Evolutionary conservation across 2,329 filamentous ascomycete species (phyloP).

Genomic region (Exophiala aquamarina): DNA sequence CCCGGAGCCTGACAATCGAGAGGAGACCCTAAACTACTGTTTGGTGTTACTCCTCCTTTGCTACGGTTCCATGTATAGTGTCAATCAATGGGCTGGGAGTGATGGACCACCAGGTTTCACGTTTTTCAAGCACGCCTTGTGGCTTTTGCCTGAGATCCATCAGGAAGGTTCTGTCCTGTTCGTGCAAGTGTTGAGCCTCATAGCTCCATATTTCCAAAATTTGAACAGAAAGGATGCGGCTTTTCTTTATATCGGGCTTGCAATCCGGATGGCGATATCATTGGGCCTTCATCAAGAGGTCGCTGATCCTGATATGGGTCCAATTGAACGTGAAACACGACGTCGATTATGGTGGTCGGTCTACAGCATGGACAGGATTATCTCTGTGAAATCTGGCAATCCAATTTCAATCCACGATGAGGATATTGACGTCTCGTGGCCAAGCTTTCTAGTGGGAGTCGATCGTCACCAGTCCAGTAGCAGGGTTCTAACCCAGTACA

Average conservation of each 20-base stretch:
- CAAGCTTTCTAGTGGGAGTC: constrained; percentile 32
- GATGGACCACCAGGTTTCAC: constrained; percentile 57
- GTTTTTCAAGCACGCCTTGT: constrained; percentile 54
- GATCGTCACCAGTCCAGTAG: constrained; percentile 47
- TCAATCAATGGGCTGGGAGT: constrained; percentile 56
- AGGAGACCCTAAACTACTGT: constrained; percentile 52
- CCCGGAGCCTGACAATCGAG: constrained; percentile 44
- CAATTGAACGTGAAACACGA: constrained; percentile 48
- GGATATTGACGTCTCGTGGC: constrained; percentile 49
- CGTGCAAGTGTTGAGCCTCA: constrained; percentile 55
- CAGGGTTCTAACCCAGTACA: constrained; percentile 53
- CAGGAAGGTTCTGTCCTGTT: constrained; percentile 56
- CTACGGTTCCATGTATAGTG: constrained; percentile 57
- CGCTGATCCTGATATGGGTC: constrained; percentile 39
- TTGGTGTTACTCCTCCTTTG: constrained; percentile 55
- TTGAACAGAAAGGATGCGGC: constrained; percentile 57
- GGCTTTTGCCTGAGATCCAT: constrained; percentile 55
- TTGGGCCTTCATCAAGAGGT: constrained; percentile 58
- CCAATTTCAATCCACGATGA: constrained; percentile 57
- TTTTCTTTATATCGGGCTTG: constrained; percentile 55
- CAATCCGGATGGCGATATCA: constrained; percentile 58
- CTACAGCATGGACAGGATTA: constrained; percentile 55
- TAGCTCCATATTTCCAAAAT: constrained; percentile 60
- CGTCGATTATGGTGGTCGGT: constrained; percentile 58
- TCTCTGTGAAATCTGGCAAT: constrained; percentile 56